These are phyloP conservation scores for Neurospora sp. DNA, from an alignment of 495 filamentous ascomycete species.

Conservation along the genomic window DNA sequence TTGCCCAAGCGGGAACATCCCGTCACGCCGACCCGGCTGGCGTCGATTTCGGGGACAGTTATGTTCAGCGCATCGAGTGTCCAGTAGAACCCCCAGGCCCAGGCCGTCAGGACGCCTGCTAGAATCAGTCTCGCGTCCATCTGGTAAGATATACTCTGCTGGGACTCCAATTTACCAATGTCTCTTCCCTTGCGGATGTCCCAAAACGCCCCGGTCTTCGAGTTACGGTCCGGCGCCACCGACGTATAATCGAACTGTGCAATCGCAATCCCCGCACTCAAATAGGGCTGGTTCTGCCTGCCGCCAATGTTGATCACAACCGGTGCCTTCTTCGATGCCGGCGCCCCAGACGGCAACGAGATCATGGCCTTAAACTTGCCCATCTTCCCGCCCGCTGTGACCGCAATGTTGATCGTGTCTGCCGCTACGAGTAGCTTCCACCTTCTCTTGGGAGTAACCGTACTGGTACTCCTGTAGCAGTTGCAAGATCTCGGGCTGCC, in stretches of 20 bases:
- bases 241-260: conserved; percentile 41
- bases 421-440: conserved; percentile 39
- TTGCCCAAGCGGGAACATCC: conserved; percentile 45
- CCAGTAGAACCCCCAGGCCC: conserved; percentile 46
- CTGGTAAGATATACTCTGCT: background rate
- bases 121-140: background rate
- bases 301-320: conserved; percentile 47
- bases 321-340: conserved; percentile 27
- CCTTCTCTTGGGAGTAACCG: conserved; percentile 40
- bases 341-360: conserved; percentile 31
- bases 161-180: conserved; percentile 26
- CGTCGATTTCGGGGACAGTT: conserved; percentile 40
- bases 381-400: conserved; percentile 37
- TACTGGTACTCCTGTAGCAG: conserved; percentile 46
- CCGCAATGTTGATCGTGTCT: conserved; percentile 35
- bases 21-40: conserved; percentile 37
- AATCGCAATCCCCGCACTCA: conserved; percentile 39
- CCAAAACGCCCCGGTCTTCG: conserved; percentile 44
- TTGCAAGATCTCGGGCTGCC: conserved; percentile 42
- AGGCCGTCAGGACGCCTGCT: conserved; percentile 38
- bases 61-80: conserved; percentile 41
- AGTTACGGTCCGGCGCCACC: conserved; percentile 41
- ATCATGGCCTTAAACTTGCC: conserved; percentile 36
- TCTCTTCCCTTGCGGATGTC: conserved; percentile 41
- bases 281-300: conserved; percentile 41